Evolutionary conservation across 257 asterid species (phyloP), one percentile per base, ranked within the genome.

Genomic region (Cruciata laevipes): DNA sequence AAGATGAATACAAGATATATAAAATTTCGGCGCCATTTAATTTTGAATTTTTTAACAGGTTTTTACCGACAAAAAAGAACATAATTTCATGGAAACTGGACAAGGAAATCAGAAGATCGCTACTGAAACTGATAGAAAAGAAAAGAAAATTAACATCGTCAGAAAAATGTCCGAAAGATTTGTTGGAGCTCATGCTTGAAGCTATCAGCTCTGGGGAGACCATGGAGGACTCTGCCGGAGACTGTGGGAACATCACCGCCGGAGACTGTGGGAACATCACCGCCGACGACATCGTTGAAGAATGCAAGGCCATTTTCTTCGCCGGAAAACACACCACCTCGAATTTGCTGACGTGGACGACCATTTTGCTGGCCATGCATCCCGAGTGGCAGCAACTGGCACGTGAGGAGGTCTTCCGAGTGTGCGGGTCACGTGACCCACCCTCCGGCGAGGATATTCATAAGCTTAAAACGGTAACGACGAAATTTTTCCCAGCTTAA

Each of bases 301-400:
- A 93, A 81, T 88, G 99, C 87, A 93, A 93, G 81, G 85, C 96
- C 3, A 80, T 93, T 24, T 84, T 90, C 87, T 90, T 93, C 70
- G 97, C 97, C 81, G 97, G 96, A 9, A 86, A 84, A 47, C 92
- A 90, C 71, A 90, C 99, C 4, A 90, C 97, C 32, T 71, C 96
- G 10, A 93, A 85, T 42, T 72, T 93, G 85, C 84, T 93, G 66
- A 88, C 97, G 58, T 93, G 99, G 99, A 90, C 97, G 56, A 83
- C 92, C 59, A 78, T 90, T 55, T 81, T 93, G 35, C 78, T 93
- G 18, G 94, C 96, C 82, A 93, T 93, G 96, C 90, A 93, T 76
- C 95, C 96, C 61, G 82, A 77, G 20, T 93, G 99, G 99, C 99
- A 93, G 78, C 88, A 88, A 51, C 90, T 83, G 87, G 99, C 97